Evolutionary conservation across 345 rosid species (phyloP).

Genomic region (Hirschfeldia incana): DNA sequence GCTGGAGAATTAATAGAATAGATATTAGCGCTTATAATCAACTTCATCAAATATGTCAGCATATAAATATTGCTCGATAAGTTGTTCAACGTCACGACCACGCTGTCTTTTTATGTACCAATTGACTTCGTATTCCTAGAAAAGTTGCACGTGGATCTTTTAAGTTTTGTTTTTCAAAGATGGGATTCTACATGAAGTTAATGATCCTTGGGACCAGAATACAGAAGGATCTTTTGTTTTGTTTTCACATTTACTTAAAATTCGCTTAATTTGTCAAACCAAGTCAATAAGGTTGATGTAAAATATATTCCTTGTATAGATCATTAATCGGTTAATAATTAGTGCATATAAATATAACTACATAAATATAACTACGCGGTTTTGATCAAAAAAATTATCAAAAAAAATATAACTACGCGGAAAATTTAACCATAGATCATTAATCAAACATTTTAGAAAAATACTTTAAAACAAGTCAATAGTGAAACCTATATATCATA

Average conservation of each 20-base stretch:
- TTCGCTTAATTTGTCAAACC: background rate
- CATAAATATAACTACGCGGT: too few species aligned
- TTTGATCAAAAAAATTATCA: too few species aligned
- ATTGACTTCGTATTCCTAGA: slow-evolving; percentile 21
- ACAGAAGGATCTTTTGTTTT: background rate
- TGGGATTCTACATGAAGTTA: slow-evolving; percentile 27
- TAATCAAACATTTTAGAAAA: too few species aligned
- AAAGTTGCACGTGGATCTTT: slow-evolving; percentile 26
- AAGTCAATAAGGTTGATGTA: background rate
- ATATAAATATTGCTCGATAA: slow-evolving; percentile 42
- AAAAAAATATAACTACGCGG: too few species aligned
- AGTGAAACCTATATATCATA: background rate
- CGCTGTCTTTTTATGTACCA: slow-evolving; percentile 54
- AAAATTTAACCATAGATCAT: too few species aligned
- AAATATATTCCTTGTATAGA: background rate
- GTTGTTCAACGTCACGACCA: slow-evolving; percentile 80
- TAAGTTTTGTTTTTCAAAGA: background rate
- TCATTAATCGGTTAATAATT: background rate
- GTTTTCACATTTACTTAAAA: background rate
- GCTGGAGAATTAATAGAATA: too few species aligned
- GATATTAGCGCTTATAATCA: background rate
- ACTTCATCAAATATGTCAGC: background rate
- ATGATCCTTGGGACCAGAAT: slow-evolving; percentile 23
- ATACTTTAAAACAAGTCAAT: too few species aligned
- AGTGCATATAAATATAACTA: background rate